A percentile compares a stretch with the other conserved stretches of the same genome.
Conservation (phyloP, 768 basidiomycete species). For the Kwoniella bestiolae region DNA sequence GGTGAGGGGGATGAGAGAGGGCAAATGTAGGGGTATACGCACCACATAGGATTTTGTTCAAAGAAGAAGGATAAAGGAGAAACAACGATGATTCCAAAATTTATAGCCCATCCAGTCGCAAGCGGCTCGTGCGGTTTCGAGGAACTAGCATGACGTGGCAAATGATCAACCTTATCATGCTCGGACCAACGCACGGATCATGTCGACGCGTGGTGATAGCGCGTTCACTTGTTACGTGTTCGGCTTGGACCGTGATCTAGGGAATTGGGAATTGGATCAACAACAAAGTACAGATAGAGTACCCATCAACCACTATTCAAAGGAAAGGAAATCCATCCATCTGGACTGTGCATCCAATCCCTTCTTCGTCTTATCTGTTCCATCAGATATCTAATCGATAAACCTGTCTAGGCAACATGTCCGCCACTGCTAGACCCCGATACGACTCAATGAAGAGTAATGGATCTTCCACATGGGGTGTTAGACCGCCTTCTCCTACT, state of each 20-base stretch:
- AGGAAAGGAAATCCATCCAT: neutral
- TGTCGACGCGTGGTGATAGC: neutral
- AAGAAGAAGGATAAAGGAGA: slow-evolving; percentile 4
- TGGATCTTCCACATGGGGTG: slow-evolving; percentile 35
- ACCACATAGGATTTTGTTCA: slow-evolving; percentile 30
- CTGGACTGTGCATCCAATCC: neutral
- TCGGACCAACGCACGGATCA: neutral
- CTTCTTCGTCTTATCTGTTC: neutral
- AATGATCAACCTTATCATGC: neutral
- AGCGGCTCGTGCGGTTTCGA: slow-evolving; percentile 4
- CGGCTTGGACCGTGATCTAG: slow-evolving; percentile 4
- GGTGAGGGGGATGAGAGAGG: neutral
- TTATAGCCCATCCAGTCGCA: neutral
- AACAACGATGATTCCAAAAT: slow-evolving; percentile 3
- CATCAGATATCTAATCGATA: neutral
- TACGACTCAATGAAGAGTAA: slow-evolving; percentile 44
- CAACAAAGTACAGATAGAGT: neutral
- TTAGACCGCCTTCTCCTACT: slow-evolving; percentile 48
- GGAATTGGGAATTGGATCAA: too few relatives aligned
- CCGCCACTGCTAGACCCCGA: slow-evolving; percentile 31
- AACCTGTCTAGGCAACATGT: neutral
- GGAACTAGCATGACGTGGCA: slow-evolving; percentile 4
- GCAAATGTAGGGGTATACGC: slow-evolving; percentile 18
- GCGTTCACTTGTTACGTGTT: neutral
- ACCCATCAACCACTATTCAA: slow-evolving; percentile 1